These are phyloP conservation scores for Candida tammaniensis DNA, from an alignment of 805 yeast species.

Conservation along the genomic window DNA sequence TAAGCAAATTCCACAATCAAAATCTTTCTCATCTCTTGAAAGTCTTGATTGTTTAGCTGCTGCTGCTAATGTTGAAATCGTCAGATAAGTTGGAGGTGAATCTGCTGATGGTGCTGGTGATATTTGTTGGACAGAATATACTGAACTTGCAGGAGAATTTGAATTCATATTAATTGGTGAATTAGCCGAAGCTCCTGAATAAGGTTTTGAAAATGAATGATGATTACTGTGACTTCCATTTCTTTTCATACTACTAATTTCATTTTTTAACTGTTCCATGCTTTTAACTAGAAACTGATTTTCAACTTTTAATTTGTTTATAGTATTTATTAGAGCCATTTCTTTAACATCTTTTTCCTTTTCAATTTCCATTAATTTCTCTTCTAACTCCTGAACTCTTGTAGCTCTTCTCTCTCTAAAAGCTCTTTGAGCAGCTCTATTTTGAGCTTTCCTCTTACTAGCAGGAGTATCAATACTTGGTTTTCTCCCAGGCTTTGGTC, in stretches of 20 bases:
- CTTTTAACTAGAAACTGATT: conserved; percentile 42
- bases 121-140: conserved; percentile 43
- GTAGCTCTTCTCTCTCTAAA: conserved; percentile 86
- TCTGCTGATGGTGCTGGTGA: conserved; percentile 54
- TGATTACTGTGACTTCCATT: background rate
- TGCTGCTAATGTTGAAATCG: conserved; percentile 1
- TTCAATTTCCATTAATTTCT: conserved; percentile 62
- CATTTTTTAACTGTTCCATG: conserved; percentile 41
- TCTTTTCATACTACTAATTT: conserved; percentile 18
- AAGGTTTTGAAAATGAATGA: conserved; percentile 1
- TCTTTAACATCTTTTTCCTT: conserved; percentile 61
- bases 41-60: conserved; percentile 14
- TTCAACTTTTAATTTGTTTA: conserved; percentile 46
- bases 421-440: conserved; percentile 92
- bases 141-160: conserved; percentile 28
- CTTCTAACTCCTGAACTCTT: conserved; percentile 74
- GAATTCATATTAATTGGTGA: conserved; percentile 8
- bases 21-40: conserved; percentile 21
- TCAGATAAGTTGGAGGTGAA: conserved; percentile 35
- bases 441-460: conserved; percentile 83
- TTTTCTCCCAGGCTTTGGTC: conserved; percentile 59
- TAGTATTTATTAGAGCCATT: conserved; percentile 50
- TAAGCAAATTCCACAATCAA: conserved; percentile 62
- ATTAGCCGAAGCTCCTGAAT: conserved; percentile 2
- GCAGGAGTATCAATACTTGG: conserved; percentile 78